Evolutionary conservation across 306 rosid species (phyloP), one percentile per base, ranked within the genome.

Genomic region (Rosa rugosa): DNA sequence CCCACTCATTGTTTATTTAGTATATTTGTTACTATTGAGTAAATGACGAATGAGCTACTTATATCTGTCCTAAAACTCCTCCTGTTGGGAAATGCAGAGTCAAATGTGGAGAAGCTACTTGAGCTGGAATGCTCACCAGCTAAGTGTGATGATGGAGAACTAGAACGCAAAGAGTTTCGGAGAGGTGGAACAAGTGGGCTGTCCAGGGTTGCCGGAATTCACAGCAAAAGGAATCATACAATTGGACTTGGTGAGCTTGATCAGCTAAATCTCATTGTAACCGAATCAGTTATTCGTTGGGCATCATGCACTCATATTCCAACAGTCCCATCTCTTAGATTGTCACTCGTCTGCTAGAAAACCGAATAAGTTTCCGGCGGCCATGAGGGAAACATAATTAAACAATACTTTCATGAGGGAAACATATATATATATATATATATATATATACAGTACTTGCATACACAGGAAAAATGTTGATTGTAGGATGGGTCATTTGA

Each of bases 281-380:
- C 79, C 6, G 85, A 81, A 81, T 81, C 85, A 27, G 81, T 85
- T 18, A 78, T 85, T 42, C 81, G 85, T 69, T 81, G 88, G 88
- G 88, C 88, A 10, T 85, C 88, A 5, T 85, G 88, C 85, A 81
- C 88, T 6, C 78, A 78, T 71, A 85, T 85, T 59, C 88, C 88
- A 31, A 85, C 83, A 4, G 77, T 76, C 8, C 79, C 88, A 25
- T 85, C 88, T 7, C 85, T 85, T 45, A 75, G 83, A 50, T 73
- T 81, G 69, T 85, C 88, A 4, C 85, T 85, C 22, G 88, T 85
- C 65, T 85, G 85, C 77, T 85, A 85, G 57, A 73, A 75, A 72
- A 36, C 41, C 40, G 5, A 20, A 20, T 36, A 4, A 45, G 44
- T 8, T 44, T 47, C 44, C 49, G 36, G 38, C 49, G 20, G 79